Percentiles rank a stretch among this genome's conserved stretches.
Conservation (phyloP, 2,329 filamentous ascomycete species). For the Xylariales sp. region DNA sequence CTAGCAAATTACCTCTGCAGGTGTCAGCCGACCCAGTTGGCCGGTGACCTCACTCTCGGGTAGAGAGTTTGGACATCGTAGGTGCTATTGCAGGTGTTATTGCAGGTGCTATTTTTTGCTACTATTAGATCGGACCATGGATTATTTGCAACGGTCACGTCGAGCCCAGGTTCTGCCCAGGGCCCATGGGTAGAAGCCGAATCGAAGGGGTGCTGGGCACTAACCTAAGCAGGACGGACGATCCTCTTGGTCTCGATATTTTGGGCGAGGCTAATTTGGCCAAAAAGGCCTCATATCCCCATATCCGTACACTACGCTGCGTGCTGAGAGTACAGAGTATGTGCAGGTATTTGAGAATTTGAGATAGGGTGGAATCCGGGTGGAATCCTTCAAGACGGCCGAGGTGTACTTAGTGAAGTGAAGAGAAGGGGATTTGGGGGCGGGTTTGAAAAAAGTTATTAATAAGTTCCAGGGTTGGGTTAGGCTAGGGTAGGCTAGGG, state of each 20-base stretch:
- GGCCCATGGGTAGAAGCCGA: not conserved
- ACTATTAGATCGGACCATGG: conserved; percentile 7
- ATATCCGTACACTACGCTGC: not conserved
- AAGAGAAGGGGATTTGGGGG: conserved; percentile 33
- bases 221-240: conserved; percentile 26
- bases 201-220: conserved; percentile 4
- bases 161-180: not conserved
- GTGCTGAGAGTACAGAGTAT: conserved; percentile 1
- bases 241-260: conserved; percentile 33
- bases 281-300: conserved; percentile 9
- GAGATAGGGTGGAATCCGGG: conserved; percentile 18
- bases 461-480: conserved; percentile 21
- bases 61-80: not conserved
- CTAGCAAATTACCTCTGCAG: not conserved
- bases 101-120: not conserved
- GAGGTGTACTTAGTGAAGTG: conserved; percentile 6
- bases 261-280: conserved; percentile 35
- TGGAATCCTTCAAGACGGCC: conserved; percentile 26
- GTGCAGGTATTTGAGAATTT: conserved; percentile 21
- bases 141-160: conserved; percentile 5
- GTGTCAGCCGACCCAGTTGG: not conserved
- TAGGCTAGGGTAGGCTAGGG: too few species aligned
- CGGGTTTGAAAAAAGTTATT: conserved; percentile 35
- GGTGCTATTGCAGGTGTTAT: conserved; percentile 12
- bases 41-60: conserved; percentile 2